These are phyloP conservation scores for Scedosporium aurantiacum DNA, from an alignment of 2,329 filamentous ascomycete genomes.

Conservation along the genomic window DNA sequence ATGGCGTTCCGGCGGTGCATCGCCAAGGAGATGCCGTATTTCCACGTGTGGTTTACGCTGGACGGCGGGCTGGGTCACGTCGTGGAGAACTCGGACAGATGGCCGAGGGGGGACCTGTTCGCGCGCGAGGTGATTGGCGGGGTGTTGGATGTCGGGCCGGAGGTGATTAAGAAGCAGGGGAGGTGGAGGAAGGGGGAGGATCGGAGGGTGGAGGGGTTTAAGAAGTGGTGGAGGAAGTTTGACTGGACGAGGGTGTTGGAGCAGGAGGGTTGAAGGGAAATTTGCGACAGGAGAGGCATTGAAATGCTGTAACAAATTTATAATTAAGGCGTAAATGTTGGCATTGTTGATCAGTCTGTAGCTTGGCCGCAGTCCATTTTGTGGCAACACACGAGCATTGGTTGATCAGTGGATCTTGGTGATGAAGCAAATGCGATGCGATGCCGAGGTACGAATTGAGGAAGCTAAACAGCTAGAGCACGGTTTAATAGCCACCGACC, in stretches of 20 bases:
- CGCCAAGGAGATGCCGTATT: slow-evolving; percentile 96
- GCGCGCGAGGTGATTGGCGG: slow-evolving; percentile 85
- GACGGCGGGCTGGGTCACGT: slow-evolving; percentile 89
- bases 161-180: slow-evolving; percentile 83
- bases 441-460: background rate
- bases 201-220: slow-evolving; percentile 63
- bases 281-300: background rate
- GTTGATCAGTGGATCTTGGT: background rate
- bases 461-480: slow-evolving; percentile 10
- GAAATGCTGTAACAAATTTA: background rate
- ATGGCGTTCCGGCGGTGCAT: slow-evolving; percentile 71
- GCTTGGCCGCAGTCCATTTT: too few species aligned
- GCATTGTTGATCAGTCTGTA: too few species aligned
- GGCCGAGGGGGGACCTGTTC: slow-evolving; percentile 88
- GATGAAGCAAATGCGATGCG: background rate
- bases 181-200: slow-evolving; percentile 66
- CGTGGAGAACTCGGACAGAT: slow-evolving; percentile 73
- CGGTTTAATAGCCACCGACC: too few species aligned
- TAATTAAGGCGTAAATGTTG: too few species aligned
- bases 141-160: slow-evolving; percentile 73
- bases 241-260: slow-evolving; percentile 64
- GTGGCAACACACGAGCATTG: too few species aligned
- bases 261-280: slow-evolving; percentile 17
- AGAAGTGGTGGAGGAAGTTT: slow-evolving; percentile 80
- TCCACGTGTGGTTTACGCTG: slow-evolving; percentile 90